These are phyloP conservation scores for Neurospora terricola DNA, from an alignment of 495 filamentous ascomycete species.

Conservation along the genomic window DNA sequence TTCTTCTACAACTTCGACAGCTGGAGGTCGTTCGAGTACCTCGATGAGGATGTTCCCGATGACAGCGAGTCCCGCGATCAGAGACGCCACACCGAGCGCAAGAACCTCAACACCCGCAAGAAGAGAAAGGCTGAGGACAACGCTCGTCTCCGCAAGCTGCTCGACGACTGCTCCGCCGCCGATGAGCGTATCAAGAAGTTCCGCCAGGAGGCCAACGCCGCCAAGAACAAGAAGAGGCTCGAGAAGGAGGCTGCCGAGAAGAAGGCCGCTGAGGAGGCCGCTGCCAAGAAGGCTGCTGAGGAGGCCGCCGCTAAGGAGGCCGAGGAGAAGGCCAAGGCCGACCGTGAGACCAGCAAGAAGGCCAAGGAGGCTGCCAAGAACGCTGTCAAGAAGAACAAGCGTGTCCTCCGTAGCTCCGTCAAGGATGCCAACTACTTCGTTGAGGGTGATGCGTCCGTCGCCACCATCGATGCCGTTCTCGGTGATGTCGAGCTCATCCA, in stretches of 20 bases:
- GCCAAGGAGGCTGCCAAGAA: slow-evolving; percentile 98
- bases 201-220: slow-evolving; percentile 77
- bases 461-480: slow-evolving; percentile 72
- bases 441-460: slow-evolving; percentile 52
- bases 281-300: slow-evolving; percentile 70
- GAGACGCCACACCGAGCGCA: slow-evolving; percentile 93
- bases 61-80: slow-evolving; percentile 98
- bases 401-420: slow-evolving; percentile 79
- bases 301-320: slow-evolving; percentile 88
- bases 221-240: slow-evolving; percentile 85
- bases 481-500: slow-evolving; percentile 82
- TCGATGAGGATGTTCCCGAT: slow-evolving; percentile 96
- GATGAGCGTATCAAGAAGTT: slow-evolving; percentile 98
- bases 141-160: slow-evolving; percentile 72
- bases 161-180: slow-evolving; percentile 69
- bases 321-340: slow-evolving; percentile 87
- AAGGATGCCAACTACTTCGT: slow-evolving; percentile 96
- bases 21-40: slow-evolving; percentile 96
- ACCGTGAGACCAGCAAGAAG: slow-evolving; percentile 87
- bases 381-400: slow-evolving; percentile 98
- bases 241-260: slow-evolving; percentile 89
- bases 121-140: slow-evolving; percentile 99
- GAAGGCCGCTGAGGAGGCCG: slow-evolving; percentile 68
- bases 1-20: slow-evolving; percentile 99
- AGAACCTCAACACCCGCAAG: slow-evolving; percentile 93